A percentile compares a stretch with the other conserved stretches of the same genome.
These are phyloP conservation scores for Cladorrhinum samala DNA, from an alignment of 495 filamentous ascomycete genomes.

Conservation along the genomic window DNA sequence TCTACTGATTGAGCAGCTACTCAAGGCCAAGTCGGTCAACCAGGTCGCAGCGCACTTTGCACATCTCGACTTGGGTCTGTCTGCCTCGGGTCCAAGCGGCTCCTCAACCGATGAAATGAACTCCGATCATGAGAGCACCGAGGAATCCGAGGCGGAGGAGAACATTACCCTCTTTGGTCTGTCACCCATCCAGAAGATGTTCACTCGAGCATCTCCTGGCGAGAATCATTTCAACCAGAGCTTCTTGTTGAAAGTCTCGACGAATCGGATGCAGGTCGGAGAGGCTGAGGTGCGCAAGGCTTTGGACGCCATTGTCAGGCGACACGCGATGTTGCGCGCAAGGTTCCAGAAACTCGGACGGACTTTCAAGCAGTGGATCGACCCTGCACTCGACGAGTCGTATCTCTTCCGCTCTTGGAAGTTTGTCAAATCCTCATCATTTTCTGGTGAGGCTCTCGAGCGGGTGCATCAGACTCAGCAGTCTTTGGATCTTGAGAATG, in stretches of 20 bases:
- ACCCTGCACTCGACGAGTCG: constrained; percentile 4
- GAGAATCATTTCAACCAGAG: constrained; percentile 57
- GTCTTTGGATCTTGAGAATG: constrained; percentile 29
- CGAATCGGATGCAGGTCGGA: constrained; percentile 19
- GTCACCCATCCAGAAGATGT: constrained; percentile 53
- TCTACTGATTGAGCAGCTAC: constrained; percentile 31
- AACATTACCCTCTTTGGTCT: constrained; percentile 25
- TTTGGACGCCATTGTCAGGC: constrained; percentile 40
- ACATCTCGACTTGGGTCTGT: constrained; percentile 18
- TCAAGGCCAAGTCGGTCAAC: constrained; percentile 33
- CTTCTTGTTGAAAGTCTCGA: constrained; percentile 44
- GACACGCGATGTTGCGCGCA: constrained; percentile 57
- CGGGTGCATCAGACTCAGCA: constrained; percentile 4
- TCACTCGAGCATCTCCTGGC: constrained; percentile 40
- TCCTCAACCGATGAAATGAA: not conserved
- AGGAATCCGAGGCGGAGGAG: constrained; percentile 2
- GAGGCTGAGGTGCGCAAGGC: constrained; percentile 32
- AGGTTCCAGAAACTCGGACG: constrained; percentile 31
- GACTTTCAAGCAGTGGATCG: constrained; percentile 13
- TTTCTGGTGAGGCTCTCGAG: not conserved
- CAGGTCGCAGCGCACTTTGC: constrained; percentile 1
- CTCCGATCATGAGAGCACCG: not conserved
- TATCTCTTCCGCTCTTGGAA: constrained; percentile 6
- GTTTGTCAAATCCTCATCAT: not conserved
- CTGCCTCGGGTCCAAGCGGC: no score